Base-by-base conservation (phyloP, 345 rosid species). In the Bruguiera parviflora region DNA sequence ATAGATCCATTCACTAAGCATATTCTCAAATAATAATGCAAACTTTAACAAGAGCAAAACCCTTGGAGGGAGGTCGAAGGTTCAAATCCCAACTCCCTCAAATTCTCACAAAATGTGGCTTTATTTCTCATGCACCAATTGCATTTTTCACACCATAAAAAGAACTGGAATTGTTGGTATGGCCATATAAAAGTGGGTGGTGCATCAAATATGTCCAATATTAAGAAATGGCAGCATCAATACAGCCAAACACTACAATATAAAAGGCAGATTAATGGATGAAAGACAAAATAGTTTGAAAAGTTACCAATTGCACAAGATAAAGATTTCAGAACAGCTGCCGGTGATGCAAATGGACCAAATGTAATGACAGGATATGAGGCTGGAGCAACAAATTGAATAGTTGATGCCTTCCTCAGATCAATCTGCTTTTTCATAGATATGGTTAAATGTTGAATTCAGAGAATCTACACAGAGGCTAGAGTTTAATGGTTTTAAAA, bases 351-450 rank as follows among this genome's bases (percentile, higher is more conserved):
- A 77, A 91, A 89, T 56, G 91, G 97, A 74, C 97, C 98, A 74
- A 93, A 93, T 58, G 94, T 86, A 65, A 93, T 81, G 57, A 91
- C 81, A 10, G 98, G 98, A 83, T 84, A 91, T 24, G 90, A 80
- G 37, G 86, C 32, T 4, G 86, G 79, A 35, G 97, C 74, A 71
- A 74, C 65, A 73, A 91, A 78, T 71, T 75, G 75, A 70, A 93
- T 75, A 55, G 0, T 65, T 47, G 86, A 81, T 70, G 82, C 86
- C 64, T 77, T 87, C 79, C 96, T 82, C 66, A 93, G 87, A 84
- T 93, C 97, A 86, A 93, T 85, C 98, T 91, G 86, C 65, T 53
- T 63, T 77, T 72, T 62, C 72, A 71, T 53, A 74, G 24, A 47
- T 62, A 65, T 62, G 32, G 39, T 61, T 43, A 66, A 69, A 11